Evolutionary conservation across 1,139 yeast species (phyloP), one percentile per base, ranked within the genome.

Genomic region (Pichia sp.): DNA sequence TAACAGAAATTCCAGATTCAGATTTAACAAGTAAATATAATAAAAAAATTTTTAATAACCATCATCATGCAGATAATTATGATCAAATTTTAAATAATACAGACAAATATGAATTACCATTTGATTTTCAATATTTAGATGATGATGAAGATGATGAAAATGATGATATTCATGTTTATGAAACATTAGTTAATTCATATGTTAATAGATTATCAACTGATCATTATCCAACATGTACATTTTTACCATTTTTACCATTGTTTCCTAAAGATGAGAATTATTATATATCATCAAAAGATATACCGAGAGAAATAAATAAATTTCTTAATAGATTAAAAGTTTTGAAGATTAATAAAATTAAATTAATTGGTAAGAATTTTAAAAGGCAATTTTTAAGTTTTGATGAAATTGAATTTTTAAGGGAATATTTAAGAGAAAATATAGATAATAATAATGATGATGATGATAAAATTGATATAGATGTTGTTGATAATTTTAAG

Each of bases 161-260:
- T 24, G 51, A 48, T 33, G 48, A 47, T 41, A 9, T 38, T 10
- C 48, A 47, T 20, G 31, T 47, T n/a, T 47, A 49, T 35, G 45
- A 43, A n/a, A 41, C 50, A 3, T 40, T 62, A 5, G 49, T 62
- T 2, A 48, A 47, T 3, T 56, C 58, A 6, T 62, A 60, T 42
- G 43, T 53, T 24, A 48, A 40, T 16, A 47, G 62, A 20, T 43
- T 62, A 10, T 39, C 43, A 9, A 45, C 55, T 2, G 65, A 58
- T 30, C 66, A 62, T 49, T 58, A 54, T 41, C 50, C 53, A 2
- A 51, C 50, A 16, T 62, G 66, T 39, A 37, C 49, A 12, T 51
- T 51, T 40, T 32, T 48, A 12, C 52, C 51, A 7, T 26, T 49
- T 6, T 37, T 49, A 28, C 52, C 52, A 5, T 35, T 49, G 16